phyloP scores from a whole-genome alignment of 208 protist species.

The Acanthamoeba royreba region DNA sequence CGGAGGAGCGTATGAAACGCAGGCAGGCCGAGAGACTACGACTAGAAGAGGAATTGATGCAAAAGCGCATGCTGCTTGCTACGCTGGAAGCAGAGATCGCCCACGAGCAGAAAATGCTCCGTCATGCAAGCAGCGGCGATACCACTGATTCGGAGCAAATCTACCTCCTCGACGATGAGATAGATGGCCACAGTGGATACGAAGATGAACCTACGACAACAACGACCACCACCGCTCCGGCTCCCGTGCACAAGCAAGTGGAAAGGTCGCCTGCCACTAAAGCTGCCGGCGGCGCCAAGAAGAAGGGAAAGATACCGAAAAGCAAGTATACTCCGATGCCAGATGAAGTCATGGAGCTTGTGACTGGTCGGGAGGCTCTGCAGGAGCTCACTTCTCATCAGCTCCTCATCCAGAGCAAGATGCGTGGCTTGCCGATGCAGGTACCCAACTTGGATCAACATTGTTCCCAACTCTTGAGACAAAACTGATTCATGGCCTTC shows the following conservation, averaged over 20 bases:
- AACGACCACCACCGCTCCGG: background rate
- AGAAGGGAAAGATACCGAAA: background rate
- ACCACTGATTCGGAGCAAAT: background rate
- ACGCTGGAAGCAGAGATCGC: too few species aligned
- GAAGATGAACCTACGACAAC: background rate
- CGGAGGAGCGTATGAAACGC: conserved; percentile 19
- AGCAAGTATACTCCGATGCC: background rate
- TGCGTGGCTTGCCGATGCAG: background rate
- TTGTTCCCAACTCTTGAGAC: background rate
- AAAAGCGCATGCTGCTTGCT: background rate
- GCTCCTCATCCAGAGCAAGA: conserved; percentile 15
- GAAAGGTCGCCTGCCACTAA: too few species aligned
- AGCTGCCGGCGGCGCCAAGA: too few species aligned
- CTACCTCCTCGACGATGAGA: background rate
- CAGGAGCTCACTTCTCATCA: background rate
- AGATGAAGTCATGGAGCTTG: background rate
- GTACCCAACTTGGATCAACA: background rate
- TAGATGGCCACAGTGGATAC: background rate
- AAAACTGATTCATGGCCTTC: background rate
- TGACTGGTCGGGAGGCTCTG: background rate
- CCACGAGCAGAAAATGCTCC: background rate
- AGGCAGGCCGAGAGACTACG: background rate
- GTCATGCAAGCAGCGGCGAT: background rate
- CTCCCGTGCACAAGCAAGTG: background rate
- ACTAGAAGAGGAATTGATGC: background rate